Percentiles rank a stretch among this genome's conserved stretches.
phyloP scores from a whole-genome alignment of 75 land plant genomes.

The Ceratopteris richardii region DNA sequence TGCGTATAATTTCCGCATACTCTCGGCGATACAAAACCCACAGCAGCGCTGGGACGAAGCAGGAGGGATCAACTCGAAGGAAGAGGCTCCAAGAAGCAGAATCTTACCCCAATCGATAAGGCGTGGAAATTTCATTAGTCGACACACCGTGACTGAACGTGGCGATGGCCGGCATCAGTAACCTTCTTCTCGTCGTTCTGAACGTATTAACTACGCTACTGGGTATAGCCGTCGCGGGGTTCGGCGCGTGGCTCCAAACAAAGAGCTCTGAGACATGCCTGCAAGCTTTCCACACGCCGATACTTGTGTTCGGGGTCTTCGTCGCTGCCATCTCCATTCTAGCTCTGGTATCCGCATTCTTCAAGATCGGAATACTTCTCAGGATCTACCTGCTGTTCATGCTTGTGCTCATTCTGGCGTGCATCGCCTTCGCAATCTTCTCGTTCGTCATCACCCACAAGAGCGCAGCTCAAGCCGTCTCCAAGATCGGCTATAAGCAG shows the following conservation, averaged over 20 bases:
- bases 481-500: conserved; percentile 30
- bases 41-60: too few relatives aligned
- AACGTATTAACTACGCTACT: not conserved
- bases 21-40: too few relatives aligned
- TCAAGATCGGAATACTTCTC: conserved; percentile 16
- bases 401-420: conserved; percentile 29
- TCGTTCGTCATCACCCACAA: conserved; percentile 34
- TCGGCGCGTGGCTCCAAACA: conserved; percentile 31
- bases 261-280: conserved; percentile 21
- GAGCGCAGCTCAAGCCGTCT: conserved; percentile 23
- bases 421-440: conserved; percentile 35
- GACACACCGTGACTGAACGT: too few relatives aligned
- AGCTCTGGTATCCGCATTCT: conserved; percentile 29
- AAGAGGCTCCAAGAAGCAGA: too few relatives aligned
- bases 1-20: too few relatives aligned
- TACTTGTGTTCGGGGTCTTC: conserved; percentile 23
- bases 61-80: too few relatives aligned
- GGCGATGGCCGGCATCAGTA: conserved; percentile 2
- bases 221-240: conserved; percentile 1
- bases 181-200: conserved; percentile 1
- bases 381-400: conserved; percentile 22
- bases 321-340: conserved; percentile 23
- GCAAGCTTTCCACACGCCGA: conserved; percentile 22
- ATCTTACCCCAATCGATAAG: too few relatives aligned
- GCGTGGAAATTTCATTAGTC: too few relatives aligned